A percentile compares a stretch with the other conserved stretches of the same genome.
phyloP scores from a whole-genome alignment of 2,329 filamentous ascomycete genomes.

The Pseudopyricularia javanii region DNA sequence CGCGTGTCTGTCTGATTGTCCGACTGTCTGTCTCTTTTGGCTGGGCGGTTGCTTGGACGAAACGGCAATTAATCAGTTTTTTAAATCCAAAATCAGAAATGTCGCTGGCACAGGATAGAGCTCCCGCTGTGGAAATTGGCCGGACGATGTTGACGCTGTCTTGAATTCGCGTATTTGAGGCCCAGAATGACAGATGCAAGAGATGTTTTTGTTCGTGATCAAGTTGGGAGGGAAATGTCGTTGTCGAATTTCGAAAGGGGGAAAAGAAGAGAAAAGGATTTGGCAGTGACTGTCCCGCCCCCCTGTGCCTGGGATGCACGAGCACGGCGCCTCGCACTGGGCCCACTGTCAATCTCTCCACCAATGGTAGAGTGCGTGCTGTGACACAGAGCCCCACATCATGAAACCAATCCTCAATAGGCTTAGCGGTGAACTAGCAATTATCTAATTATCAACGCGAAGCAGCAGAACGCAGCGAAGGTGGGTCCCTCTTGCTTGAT shows the following conservation, averaged over 20 bases:
- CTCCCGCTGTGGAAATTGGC: not conserved
- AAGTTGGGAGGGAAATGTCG: constrained; percentile 2
- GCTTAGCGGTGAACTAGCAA: too few species aligned
- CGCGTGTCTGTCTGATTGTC: not conserved
- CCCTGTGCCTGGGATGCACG: not conserved
- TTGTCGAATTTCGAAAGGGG: not conserved
- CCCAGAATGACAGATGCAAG: not conserved
- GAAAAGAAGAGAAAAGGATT: constrained; percentile 10
- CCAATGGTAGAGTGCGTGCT: not conserved
- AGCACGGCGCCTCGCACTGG: not conserved
- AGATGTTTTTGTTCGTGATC: not conserved
- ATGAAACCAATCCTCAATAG: not conserved
- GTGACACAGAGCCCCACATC: not conserved
- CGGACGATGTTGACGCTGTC: not conserved
- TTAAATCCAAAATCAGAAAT: not conserved
- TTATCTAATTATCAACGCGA: not conserved
- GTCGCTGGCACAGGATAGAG: not conserved
- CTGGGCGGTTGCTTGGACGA: not conserved
- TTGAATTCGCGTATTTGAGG: not conserved
- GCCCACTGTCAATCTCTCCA: not conserved
- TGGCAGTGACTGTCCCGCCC: constrained; percentile 8
- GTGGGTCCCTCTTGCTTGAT: constrained; percentile 4
- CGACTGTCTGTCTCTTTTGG: not conserved
- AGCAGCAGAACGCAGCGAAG: not conserved
- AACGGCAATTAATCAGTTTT: not conserved